These are phyloP conservation scores for Musa beccarii DNA, from an alignment of 176 grass and related monocot species.

Conservation along the genomic window DNA sequence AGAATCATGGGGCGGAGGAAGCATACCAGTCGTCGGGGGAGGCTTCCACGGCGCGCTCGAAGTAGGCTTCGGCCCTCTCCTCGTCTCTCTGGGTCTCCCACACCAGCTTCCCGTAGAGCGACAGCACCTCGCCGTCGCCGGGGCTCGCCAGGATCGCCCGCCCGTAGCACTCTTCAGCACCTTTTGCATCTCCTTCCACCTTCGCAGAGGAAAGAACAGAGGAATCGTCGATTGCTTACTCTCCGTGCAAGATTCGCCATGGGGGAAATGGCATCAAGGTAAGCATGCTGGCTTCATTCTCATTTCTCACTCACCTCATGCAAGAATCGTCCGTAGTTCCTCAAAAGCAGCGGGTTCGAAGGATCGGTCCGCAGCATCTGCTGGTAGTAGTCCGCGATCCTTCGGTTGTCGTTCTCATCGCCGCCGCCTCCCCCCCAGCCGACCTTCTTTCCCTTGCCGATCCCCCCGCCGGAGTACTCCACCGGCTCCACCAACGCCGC, in stretches of 20 bases:
- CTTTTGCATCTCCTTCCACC: slow-evolving; percentile 55
- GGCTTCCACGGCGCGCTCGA: slow-evolving; percentile 63
- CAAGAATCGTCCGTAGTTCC: slow-evolving; percentile 80
- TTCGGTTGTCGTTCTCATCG: slow-evolving; percentile 20
- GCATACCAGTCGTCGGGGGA: slow-evolving; percentile 69
- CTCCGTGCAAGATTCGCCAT: neutral
- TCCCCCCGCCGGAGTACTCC: slow-evolving; percentile 23
- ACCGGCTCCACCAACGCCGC: neutral
- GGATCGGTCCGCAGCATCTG: slow-evolving; percentile 56
- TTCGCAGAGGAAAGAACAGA: neutral
- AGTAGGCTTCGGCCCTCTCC: slow-evolving; percentile 53
- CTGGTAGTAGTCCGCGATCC: slow-evolving; percentile 57
- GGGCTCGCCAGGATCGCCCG: slow-evolving; percentile 54
- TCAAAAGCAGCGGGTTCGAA: slow-evolving; percentile 55
- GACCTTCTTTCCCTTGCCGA: slow-evolving; percentile 21
- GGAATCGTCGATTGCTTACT: neutral
- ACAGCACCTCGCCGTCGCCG: slow-evolving; percentile 63
- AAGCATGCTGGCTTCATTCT: neutral
- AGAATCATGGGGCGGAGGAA: too few relatives aligned
- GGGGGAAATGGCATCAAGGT: neutral
- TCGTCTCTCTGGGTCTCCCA: slow-evolving; percentile 57
- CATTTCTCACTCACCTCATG: slow-evolving; percentile 42
- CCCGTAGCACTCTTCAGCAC: slow-evolving; percentile 68
- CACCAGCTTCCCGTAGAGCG: slow-evolving; percentile 63
- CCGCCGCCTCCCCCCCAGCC: slow-evolving; percentile 20